Base-by-base conservation (phyloP, 768 basidiomycete genomes). In the Albatrellus ellisii region DNA sequence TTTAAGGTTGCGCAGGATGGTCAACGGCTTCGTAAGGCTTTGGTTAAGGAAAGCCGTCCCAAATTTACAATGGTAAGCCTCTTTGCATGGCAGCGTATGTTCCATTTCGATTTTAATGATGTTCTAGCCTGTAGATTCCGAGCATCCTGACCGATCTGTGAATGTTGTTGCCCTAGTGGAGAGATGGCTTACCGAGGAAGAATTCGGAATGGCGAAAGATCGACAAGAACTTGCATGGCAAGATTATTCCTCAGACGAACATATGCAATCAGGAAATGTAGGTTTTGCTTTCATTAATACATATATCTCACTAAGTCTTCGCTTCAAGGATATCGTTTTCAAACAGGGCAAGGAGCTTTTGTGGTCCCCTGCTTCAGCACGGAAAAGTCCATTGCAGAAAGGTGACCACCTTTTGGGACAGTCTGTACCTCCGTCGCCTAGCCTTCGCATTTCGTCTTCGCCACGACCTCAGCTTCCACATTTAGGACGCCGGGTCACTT, bases 111-210 rank as follows among this genome's bases (percentile, higher is more conserved):
- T n/a, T 36, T 49, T 56, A 21, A 56, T 25, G 27, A 7, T 8
- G n/a, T 43, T 26, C 27, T 48, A 87, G 85, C 85, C 85, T 3
- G 62, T 69, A 41, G 85, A 88, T 54, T 86, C 84, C 6, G 69
- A 73, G 45, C 84, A 88, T 56, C 79, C 82, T 4, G 85, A 88
- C 58, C 72, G 73, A 33, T 61, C 73, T 41, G 74, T 70, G 17
- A 73, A 76, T 45, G 61, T 85, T 20, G 75, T 82, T 47, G 75
- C 86, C 24, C 80, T 70, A 50, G 70, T 87, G n/a, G 84, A 86
- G 56, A 68, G 65, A 15, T 89, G 85, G 85, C 65, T 85, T 41
- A 75, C 75, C 9, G 83, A 86, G 42, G 79, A 76, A 43, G 77
- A 83, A 50, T 79, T 82, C 56, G 63, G 67, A 38, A 66, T 67